Base-by-base conservation (phyloP, 1,284 basidiomycete genomes). In the Marasmius fiardii region DNA sequence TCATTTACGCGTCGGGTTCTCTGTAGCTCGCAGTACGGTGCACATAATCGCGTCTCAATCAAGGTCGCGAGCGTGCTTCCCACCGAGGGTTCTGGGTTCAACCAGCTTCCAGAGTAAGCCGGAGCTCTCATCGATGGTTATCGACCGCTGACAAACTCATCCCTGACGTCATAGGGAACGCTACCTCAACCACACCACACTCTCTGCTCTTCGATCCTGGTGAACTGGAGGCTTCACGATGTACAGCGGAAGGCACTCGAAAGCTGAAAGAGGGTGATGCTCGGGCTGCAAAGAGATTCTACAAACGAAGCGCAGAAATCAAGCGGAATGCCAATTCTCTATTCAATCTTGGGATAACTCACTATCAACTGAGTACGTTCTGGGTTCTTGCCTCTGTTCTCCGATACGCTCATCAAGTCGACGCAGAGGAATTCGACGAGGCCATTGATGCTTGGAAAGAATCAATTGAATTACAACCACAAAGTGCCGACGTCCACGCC, bases 251-350 rank as follows among this genome's bases (percentile, higher is more conserved):
- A 64, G 95, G 95, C 43, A 96, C 93, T 1, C 78, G 83, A 60
- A 90, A 90, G 64, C 80, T 98, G 34, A 94, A 97, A 71, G 89
- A 93, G 61, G 95, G 95, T 20, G 93, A 97, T 65, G 81, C 97
- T 3, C 77, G 89, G 59, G 82, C 78, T 39, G 95, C 95, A 35
- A 91, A 89, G 69, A 77, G 72, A 34, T 75, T 91, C 23, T 97
- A 97, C 72, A 74, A 82, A 67, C 83, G 91, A 64, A 93, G 91
- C 65, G 81, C 90, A 12, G 83, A 89, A 61, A 90, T 95, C 57
- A 88, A 90, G 68, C 82, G 87, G 58, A 92, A 83, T 57, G 86
- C 92, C 16, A 91, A 88, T 64, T 88, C 90, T 16, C 79, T 93
- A 43, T 95, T 93, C 74, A 95, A 95, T 68, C 79, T 95, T 20